Evolutionary conservation across 2,329 filamentous ascomycete species (phyloP), one percentile per base, ranked within the genome.

Genomic region (Kalaharituber pfeilii): DNA sequence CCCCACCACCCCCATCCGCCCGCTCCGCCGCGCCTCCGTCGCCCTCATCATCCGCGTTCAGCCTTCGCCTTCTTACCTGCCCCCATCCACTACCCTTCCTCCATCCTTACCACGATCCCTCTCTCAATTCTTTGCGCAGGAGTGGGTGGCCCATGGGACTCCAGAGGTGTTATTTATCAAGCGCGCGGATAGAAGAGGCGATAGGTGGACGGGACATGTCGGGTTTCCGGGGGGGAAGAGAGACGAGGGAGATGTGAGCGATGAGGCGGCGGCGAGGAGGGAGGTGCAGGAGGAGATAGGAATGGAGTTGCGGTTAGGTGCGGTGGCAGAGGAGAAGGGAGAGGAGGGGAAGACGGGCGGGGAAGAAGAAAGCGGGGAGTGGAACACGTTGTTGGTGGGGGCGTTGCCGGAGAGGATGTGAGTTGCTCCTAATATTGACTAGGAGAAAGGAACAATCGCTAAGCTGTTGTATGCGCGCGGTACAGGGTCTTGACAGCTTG

Each of bases 121-220:
- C 30, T 67, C 75, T 28, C 66, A 70, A 7, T 83, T 82, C 69
- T 84, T 83, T 64, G 67, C 70, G 1, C 78, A 80, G 61, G 65
- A 73, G 15, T 84, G 81, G 81, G 78, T 81, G 5, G 72, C 75
- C 59, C 68, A 80, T 65, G 80, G 80, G 24, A 76, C 80, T 57
- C 76, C 80, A 0, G 81, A 84, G 65, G 70, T 80, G n/a, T 70
- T 84, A 2, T 83, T 84, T 65, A 84, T 84, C 66, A 84, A 84
- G 64, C 71, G 81, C 47, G 77, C 81, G 2, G 73, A 79, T 3
- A 71, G 81, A 33, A 71, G 73, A 53, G 79, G 80, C 6, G 81
- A 84, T 65, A 71, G 79, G 55, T 84, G 81, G 81, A 82, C 78
- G 1, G 75, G 76, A 2, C 81, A 84, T 69, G 75, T 83, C 54